Base-by-base conservation (phyloP, 108 stramenopile species). In the Pseudonitzschia pungens region DNA sequence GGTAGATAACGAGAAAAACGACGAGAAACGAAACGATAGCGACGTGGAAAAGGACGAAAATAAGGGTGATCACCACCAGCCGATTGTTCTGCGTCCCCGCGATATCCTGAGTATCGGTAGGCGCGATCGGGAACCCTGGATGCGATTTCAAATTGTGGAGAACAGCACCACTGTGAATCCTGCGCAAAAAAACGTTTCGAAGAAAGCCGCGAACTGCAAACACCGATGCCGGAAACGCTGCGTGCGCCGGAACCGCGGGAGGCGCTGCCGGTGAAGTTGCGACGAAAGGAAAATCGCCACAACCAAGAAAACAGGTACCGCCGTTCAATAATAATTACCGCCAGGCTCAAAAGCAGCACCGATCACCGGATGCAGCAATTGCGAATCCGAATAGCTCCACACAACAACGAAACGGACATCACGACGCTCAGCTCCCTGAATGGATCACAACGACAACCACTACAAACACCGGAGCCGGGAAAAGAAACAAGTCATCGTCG, bases 71-170 rank as follows among this genome's bases (percentile, higher is more conserved):
- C 33, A 33, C 29, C 60, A 40, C n/a, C 29, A 31, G 33, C 60
- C 32, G 32, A 33, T 62, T 33, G 32, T 21, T 12, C 33, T 62
- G 6, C 60, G 45, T 62, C 20, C 29, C 68, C 20, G 54, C 43
- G 78, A 79, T 53, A 68, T 79, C n/a, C 57, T 79, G 1, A 74
- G 52, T 58, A 74, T 79, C 26, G 78, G 78, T 26, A 65, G 73
- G 70, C 68, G 70, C 40, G 72, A 74, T 60, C 77, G 77, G 24
- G 78, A 79, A 51, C 78, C 78, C 18, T 79, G 78, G 78, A 70
- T 73, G 68, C 44, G 78, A 14, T 74, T 76, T 51, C 75, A 76
- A 63, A 68, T 67, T 3, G 66, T 67, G 16, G 45, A 67, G 27
- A 33, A 59, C 22, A 29, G 11, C 29, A 0, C 60, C 0, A 28